Percentiles rank a stretch among this genome's conserved stretches.
Conservation (phyloP, 192 early-diverging fungal genomes). For the Podila minutissima region DNA sequence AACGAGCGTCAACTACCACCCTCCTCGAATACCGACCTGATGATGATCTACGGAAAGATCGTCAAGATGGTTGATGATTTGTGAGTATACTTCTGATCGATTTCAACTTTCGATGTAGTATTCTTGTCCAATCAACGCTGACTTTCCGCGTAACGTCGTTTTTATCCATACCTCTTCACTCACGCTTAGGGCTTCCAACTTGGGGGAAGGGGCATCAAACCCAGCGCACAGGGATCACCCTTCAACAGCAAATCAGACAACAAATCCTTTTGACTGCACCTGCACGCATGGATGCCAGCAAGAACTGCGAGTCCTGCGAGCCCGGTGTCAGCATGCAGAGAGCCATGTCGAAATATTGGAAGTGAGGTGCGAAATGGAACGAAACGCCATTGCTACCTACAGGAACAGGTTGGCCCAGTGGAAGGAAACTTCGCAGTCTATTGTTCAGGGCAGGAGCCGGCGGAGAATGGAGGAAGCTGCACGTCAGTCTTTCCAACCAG, state of each 20-base stretch:
- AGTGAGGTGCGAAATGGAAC: constrained; percentile 12
- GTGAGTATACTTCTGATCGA: neutral
- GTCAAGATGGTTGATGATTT: neutral
- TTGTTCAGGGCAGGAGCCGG: constrained; percentile 18
- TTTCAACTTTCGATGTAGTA: no score
- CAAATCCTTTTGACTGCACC: neutral
- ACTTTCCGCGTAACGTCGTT: no score
- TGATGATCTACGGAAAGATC: neutral
- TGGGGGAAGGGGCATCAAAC: no score
- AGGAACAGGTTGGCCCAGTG: constrained; percentile 28
- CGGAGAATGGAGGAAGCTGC: constrained; percentile 5
- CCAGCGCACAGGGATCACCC: constrained; percentile 4
- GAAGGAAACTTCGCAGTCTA: constrained; percentile 7
- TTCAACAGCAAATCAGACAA: neutral
- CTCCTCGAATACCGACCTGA: no score
- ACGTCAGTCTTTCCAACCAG: neutral
- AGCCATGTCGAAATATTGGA: constrained; percentile 11
- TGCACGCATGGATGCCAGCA: constrained; percentile 36
- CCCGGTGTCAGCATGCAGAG: constrained; percentile 26
- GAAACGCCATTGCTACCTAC: constrained; percentile 7
- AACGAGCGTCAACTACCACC: no score
- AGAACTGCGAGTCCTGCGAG: constrained; percentile 18
- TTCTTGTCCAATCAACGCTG: no score
- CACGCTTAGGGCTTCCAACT: no score
- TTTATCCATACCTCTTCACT: no score